These are phyloP conservation scores for Fusarium sublunatum DNA, from an alignment of 2,329 filamentous ascomycete genomes.

Conservation along the genomic window DNA sequence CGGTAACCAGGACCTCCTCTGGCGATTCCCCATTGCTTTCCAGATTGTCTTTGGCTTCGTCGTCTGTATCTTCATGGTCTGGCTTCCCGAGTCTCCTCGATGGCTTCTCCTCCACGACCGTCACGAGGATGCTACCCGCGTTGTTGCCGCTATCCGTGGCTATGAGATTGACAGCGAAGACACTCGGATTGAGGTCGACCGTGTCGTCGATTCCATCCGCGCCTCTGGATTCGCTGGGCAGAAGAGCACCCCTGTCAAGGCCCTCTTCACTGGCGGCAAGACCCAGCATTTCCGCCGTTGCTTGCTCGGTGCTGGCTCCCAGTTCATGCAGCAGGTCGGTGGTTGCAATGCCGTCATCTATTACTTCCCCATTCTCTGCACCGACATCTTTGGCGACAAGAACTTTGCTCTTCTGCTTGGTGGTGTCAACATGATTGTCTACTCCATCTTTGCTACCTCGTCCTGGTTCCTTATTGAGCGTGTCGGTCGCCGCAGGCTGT, in stretches of 20 bases:
- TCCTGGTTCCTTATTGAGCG: constrained; percentile 66
- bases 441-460: constrained; percentile 65
- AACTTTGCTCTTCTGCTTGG: constrained; percentile 64
- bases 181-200: constrained; percentile 67
- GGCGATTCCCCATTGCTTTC: constrained; percentile 66
- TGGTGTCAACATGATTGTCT: constrained; percentile 64
- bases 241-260: constrained; percentile 61
- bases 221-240: constrained; percentile 60
- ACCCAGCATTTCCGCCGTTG: constrained; percentile 74
- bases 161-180: constrained; percentile 63
- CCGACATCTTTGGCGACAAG: constrained; percentile 46
- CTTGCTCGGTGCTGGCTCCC: constrained; percentile 66
- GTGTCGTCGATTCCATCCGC: constrained; percentile 62
- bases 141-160: constrained; percentile 48
- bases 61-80: constrained; percentile 56
- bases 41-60: constrained; percentile 55
- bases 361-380: constrained; percentile 70
- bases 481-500: constrained; percentile 59
- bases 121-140: constrained; percentile 54
- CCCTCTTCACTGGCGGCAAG: constrained; percentile 70
- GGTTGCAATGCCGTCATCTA: constrained; percentile 71
- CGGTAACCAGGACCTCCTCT: constrained; percentile 58
- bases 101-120: constrained; percentile 61
- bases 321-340: constrained; percentile 72
- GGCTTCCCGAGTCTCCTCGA: constrained; percentile 60